These are phyloP conservation scores for Chaetomidium leptoderma DNA, from an alignment of 495 filamentous ascomycete species.

Conservation along the genomic window DNA sequence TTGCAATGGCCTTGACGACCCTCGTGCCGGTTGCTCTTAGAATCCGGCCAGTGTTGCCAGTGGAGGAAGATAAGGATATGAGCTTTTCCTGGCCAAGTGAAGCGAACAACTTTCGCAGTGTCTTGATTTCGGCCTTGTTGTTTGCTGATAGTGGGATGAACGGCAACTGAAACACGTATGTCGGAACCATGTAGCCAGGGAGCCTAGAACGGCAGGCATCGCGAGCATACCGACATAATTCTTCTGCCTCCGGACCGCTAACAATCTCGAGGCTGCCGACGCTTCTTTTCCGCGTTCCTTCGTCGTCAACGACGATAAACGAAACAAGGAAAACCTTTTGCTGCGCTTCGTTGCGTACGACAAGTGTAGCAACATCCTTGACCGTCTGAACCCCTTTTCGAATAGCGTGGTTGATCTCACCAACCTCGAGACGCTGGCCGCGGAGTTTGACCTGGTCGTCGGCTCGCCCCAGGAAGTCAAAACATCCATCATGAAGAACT, in stretches of 20 bases:
- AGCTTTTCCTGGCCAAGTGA: slow-evolving; percentile 55
- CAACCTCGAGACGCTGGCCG: slow-evolving; percentile 71
- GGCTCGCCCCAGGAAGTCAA: slow-evolving; percentile 69
- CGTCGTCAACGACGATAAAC: slow-evolving; percentile 49
- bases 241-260: slow-evolving; percentile 19
- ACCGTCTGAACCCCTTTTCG: slow-evolving; percentile 43
- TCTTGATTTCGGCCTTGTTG: slow-evolving; percentile 69
- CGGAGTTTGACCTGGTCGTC: slow-evolving; percentile 80
- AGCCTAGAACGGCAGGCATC: slow-evolving; percentile 56
- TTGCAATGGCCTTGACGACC: slow-evolving; percentile 50
- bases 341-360: slow-evolving; percentile 53
- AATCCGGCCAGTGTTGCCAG: background rate
- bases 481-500: slow-evolving; percentile 62
- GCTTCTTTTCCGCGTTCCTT: slow-evolving; percentile 4
- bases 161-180: slow-evolving; percentile 61
- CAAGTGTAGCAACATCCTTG: slow-evolving; percentile 60
- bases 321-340: slow-evolving; percentile 67
- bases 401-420: slow-evolving; percentile 68
- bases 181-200: slow-evolving; percentile 74
- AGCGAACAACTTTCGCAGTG: slow-evolving; percentile 55
- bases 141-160: slow-evolving; percentile 64
- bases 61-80: slow-evolving; percentile 22
- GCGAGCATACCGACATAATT: slow-evolving; percentile 33
- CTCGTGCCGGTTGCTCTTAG: slow-evolving; percentile 41
- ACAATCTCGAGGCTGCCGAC: slow-evolving; percentile 27